Evolutionary conservation across 1,139 yeast species (phyloP).

Genomic region (Ogataea hybrid): DNA sequence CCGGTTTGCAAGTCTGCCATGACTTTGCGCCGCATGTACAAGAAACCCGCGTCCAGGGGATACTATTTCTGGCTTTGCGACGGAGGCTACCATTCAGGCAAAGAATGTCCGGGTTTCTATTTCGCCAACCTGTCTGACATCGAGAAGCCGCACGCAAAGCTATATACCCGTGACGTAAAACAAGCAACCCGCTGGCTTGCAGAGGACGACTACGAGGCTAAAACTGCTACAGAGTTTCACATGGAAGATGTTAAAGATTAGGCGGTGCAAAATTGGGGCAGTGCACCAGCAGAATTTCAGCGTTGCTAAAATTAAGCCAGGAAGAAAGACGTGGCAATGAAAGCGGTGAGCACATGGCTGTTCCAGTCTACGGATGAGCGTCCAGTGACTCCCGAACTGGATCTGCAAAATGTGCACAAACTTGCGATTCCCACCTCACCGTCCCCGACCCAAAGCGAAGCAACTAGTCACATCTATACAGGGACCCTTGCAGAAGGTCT

Average conservation of each 20-base stretch:
- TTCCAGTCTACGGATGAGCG: neutral
- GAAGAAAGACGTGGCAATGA: neutral
- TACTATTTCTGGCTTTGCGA: slow-evolving; percentile 55
- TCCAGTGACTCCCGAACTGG: neutral
- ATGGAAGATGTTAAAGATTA: slow-evolving; percentile 3
- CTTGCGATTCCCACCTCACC: neutral
- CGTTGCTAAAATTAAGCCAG: neutral
- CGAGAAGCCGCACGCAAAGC: slow-evolving; percentile 1
- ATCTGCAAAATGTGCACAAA: neutral
- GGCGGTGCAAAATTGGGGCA: neutral
- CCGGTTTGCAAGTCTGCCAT: slow-evolving; percentile 42
- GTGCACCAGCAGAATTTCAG: neutral
- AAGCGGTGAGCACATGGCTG: neutral
- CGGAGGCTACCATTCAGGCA: slow-evolving; percentile 35
- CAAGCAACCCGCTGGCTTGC: slow-evolving; percentile 38
- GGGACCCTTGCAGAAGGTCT: neutral
- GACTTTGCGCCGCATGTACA: slow-evolving; percentile 48
- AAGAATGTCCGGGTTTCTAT: slow-evolving; percentile 45
- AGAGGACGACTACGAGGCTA: slow-evolving; percentile 31
- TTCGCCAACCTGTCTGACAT: slow-evolving; percentile 42
- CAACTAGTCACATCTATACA: neutral
- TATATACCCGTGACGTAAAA: slow-evolving; percentile 19
- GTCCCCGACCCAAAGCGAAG: neutral
- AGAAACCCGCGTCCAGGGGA: slow-evolving; percentile 43
- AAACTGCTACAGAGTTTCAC: neutral